These are phyloP conservation scores for Poa annua DNA, from an alignment of 176 grass and related monocot genomes.

Conservation along the genomic window DNA sequence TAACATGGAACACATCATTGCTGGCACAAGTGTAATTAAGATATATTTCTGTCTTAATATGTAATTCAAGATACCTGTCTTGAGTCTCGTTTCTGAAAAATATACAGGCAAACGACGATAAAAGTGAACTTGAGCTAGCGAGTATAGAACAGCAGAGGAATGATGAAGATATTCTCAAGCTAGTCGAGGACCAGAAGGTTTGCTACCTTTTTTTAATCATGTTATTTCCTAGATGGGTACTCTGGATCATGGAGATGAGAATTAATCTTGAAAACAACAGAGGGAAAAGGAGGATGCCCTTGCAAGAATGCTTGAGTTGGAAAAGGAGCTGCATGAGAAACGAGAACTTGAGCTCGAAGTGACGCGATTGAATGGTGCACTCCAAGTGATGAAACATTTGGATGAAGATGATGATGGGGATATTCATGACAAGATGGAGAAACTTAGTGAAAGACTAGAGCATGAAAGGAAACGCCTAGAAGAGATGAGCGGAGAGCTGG, in stretches of 20 bases:
- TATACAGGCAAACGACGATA: constrained; percentile 54
- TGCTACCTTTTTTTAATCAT: constrained; percentile 21
- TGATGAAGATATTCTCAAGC: constrained; percentile 76
- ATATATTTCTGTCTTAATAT: neutral
- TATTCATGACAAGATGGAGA: constrained; percentile 81
- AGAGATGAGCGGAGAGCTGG: constrained; percentile 62
- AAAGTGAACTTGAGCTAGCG: constrained; percentile 67
- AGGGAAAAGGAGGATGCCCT: constrained; percentile 92
- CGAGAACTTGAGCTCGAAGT: constrained; percentile 90
- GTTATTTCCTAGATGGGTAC: constrained; percentile 19
- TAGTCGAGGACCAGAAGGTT: constrained; percentile 88
- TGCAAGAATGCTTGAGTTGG: constrained; percentile 77
- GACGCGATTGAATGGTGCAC: constrained; percentile 75
- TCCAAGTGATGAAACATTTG: constrained; percentile 93
- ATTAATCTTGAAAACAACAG: constrained; percentile 52
- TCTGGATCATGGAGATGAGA: constrained; percentile 8
- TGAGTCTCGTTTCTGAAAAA: constrained; percentile 12
- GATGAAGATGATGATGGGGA: constrained; percentile 82
- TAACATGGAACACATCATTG: constrained; percentile 13
- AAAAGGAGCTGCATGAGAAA: constrained; percentile 82
- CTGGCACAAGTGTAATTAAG: constrained; percentile 7
- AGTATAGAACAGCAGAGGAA: constrained; percentile 78
- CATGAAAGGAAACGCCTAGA: constrained; percentile 66
- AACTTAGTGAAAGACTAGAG: constrained; percentile 68
- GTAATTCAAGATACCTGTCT: neutral